These are phyloP conservation scores for Trichomonascaceae sp. DNA, from an alignment of 1,139 yeast species.

Conservation along the genomic window DNA sequence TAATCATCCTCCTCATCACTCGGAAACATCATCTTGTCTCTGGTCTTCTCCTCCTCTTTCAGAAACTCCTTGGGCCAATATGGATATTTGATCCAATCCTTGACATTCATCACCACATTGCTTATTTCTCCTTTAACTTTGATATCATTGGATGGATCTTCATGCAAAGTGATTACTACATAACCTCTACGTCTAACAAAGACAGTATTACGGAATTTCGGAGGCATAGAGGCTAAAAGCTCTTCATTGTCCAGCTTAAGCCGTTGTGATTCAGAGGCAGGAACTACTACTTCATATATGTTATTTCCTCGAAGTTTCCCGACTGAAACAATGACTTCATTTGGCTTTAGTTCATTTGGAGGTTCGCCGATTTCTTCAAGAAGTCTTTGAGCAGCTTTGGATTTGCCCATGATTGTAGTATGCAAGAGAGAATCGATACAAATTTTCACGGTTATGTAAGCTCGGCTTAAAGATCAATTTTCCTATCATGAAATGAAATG, in stretches of 20 bases:
- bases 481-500: background rate
- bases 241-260: background rate
- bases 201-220: slow-evolving; percentile 33
- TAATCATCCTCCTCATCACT: slow-evolving; percentile 21
- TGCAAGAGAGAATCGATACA: background rate
- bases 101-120: slow-evolving; percentile 31
- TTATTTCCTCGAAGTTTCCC: slow-evolving; percentile 31
- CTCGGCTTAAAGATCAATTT: background rate
- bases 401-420: slow-evolving; percentile 18
- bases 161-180: slow-evolving; percentile 28
- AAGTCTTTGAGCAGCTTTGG: slow-evolving; percentile 23
- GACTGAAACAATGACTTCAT: slow-evolving; percentile 30
- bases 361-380: slow-evolving; percentile 28
- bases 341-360: slow-evolving; percentile 25
- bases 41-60: slow-evolving; percentile 20
- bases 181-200: slow-evolving; percentile 36
- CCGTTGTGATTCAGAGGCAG: slow-evolving; percentile 12
- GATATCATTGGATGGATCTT: slow-evolving; percentile 13
- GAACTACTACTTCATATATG: slow-evolving; percentile 29
- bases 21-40: slow-evolving; percentile 22
- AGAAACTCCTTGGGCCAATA: slow-evolving; percentile 35
- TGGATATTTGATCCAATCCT: slow-evolving; percentile 32
- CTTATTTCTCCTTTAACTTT: slow-evolving; percentile 33
- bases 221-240: slow-evolving; percentile 32
- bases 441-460: background rate